A percentile compares a stretch with the other conserved stretches of the same genome.
These are phyloP conservation scores for Sporothrix dimorphospora DNA, from an alignment of 2,329 filamentous ascomycete genomes.

Conservation along the genomic window DNA sequence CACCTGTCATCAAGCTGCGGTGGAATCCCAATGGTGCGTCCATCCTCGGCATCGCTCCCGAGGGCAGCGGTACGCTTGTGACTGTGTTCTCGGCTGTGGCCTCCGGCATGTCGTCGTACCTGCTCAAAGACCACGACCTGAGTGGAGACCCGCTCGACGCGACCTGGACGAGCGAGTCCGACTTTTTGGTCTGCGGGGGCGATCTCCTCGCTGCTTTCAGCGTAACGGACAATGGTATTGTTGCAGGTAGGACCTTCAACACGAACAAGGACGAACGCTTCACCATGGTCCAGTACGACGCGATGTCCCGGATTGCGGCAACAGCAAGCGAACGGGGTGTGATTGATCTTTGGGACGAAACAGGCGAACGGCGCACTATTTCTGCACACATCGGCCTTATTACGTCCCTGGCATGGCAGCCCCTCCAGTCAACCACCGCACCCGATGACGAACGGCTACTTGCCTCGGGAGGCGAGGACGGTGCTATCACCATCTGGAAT, in stretches of 20 bases:
- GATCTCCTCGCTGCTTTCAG: conserved; percentile 55
- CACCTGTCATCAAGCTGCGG: conserved; percentile 63
- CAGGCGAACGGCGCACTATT: conserved; percentile 58
- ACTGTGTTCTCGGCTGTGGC: conserved; percentile 55
- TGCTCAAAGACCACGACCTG: conserved; percentile 55
- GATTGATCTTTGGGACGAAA: conserved; percentile 62
- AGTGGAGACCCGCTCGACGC: conserved; percentile 58
- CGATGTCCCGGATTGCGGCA: conserved; percentile 56
- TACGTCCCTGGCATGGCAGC: conserved; percentile 64
- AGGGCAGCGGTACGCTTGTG: conserved; percentile 57
- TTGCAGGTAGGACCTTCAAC: conserved; percentile 53
- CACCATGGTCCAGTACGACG: conserved; percentile 60
- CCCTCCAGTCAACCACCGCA: conserved; percentile 45
- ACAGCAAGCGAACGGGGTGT: conserved; percentile 63
- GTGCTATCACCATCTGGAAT: conserved; percentile 66
- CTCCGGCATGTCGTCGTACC: conserved; percentile 52
- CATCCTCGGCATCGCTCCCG: conserved; percentile 61
- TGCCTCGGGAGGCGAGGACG: conserved; percentile 65
- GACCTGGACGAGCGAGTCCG: conserved; percentile 60
- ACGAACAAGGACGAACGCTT: conserved; percentile 58
- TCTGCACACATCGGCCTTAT: conserved; percentile 62
- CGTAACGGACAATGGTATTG: conserved; percentile 52
- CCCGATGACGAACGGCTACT: conserved; percentile 58
- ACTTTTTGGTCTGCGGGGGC: conserved; percentile 63
- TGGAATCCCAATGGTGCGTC: conserved; percentile 62